Evolutionary conservation across 2,329 filamentous ascomycete genomes (phyloP).

Genomic region (Colletotrichum australisinense): DNA sequence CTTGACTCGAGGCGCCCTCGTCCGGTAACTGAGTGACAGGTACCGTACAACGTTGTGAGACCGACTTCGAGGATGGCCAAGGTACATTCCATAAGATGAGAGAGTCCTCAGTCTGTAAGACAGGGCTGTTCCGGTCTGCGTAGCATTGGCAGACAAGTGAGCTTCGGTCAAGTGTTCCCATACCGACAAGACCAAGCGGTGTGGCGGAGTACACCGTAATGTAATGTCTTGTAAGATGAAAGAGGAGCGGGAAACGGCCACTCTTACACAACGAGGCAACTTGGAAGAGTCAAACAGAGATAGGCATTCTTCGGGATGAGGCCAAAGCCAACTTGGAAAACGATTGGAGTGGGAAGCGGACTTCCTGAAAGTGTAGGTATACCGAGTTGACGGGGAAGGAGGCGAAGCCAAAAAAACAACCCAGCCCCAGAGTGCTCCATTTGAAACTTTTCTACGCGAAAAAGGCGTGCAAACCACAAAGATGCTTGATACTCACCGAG

Average conservation of each 20-base stretch:
- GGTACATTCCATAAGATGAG: neutral
- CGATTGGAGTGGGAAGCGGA: neutral
- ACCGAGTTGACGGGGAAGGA: neutral
- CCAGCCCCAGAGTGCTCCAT: neutral
- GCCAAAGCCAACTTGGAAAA: neutral
- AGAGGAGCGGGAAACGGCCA: neutral
- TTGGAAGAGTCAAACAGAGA: neutral
- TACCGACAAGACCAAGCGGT: neutral
- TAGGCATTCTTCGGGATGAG: neutral
- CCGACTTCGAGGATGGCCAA: no score
- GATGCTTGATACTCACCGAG: neutral
- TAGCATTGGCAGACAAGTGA: neutral
- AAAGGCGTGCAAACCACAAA: neutral
- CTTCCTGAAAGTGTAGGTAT: neutral
- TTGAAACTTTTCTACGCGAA: neutral
- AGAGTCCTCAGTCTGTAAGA: neutral
- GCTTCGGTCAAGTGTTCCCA: neutral
- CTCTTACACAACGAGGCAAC: neutral
- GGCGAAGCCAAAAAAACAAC: neutral
- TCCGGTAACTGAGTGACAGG: no score
- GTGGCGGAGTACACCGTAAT: neutral
- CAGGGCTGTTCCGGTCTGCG: neutral
- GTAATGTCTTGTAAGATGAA: neutral
- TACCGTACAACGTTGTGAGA: no score
- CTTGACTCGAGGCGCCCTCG: neutral